phyloP scores from a whole-genome alignment of 2,329 filamentous ascomycete species.

The Aspergillus ochraceoroseus region DNA sequence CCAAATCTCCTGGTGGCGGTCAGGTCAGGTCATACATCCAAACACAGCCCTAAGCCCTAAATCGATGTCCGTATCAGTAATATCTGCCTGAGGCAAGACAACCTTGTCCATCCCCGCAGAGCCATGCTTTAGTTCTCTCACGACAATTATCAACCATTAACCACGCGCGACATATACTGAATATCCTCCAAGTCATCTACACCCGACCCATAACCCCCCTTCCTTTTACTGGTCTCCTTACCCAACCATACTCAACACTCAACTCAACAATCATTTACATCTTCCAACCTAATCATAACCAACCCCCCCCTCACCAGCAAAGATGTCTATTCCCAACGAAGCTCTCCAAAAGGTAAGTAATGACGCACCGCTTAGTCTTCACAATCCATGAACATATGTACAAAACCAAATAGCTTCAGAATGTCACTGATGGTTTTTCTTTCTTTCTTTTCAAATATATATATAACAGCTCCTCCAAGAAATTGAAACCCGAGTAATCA shows the following conservation, averaged over 20 bases:
- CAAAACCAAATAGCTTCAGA: slow-evolving; percentile 2
- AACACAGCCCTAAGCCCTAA: slow-evolving; percentile 25
- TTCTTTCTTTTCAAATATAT: background rate
- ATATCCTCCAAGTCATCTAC: no score
- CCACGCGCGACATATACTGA: background rate
- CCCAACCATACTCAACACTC: background rate
- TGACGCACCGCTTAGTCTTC: no score
- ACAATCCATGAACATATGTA: background rate
- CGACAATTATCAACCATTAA: slow-evolving; percentile 1
- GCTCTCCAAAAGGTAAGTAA: slow-evolving; percentile 81
- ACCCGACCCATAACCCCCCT: background rate
- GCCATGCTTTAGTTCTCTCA: background rate
- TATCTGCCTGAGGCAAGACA: slow-evolving; percentile 9
- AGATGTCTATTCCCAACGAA: slow-evolving; percentile 91
- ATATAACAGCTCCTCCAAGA: slow-evolving; percentile 72
- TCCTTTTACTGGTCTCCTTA: no score
- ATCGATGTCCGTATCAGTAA: slow-evolving; percentile 9
- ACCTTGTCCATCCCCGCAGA: slow-evolving; percentile 9
- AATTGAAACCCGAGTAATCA: slow-evolving; percentile 83
- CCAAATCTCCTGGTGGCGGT: no score
- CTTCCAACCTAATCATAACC: no score
- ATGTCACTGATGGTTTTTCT: background rate
- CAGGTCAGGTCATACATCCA: no score
- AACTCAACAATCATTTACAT: background rate
- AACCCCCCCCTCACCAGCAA: slow-evolving; percentile 26